These are phyloP conservation scores for Trapa bicornis DNA, from an alignment of 345 rosid genomes.

Conservation along the genomic window DNA sequence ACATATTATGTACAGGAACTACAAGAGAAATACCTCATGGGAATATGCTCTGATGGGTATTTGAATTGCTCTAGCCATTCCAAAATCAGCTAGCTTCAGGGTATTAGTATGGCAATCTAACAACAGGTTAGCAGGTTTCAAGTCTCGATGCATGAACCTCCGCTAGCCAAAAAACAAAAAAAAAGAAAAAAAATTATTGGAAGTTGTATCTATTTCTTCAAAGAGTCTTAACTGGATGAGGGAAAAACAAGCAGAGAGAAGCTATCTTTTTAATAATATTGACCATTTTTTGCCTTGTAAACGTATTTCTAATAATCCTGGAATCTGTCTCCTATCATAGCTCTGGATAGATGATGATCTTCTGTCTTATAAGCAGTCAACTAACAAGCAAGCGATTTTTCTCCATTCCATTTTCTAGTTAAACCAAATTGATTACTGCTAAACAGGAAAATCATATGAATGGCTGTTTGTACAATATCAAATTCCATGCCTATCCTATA, in stretches of 20 bases:
- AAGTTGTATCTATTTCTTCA: neutral
- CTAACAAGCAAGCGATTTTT: no score
- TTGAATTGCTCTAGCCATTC: constrained; percentile 33
- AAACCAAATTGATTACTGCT: no score
- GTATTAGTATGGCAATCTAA: constrained; percentile 30
- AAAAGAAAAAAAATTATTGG: neutral
- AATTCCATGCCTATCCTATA: no score
- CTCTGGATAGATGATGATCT: no score
- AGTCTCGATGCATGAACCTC: constrained; percentile 60
- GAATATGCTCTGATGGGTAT: constrained; percentile 26
- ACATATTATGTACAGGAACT: neutral
- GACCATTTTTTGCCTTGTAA: no score
- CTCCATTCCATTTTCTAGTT: no score
- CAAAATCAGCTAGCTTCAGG: constrained; percentile 48
- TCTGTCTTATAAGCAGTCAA: no score
- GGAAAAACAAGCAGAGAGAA: neutral
- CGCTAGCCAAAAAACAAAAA: constrained; percentile 19
- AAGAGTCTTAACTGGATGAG: neutral
- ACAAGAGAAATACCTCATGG: constrained; percentile 19
- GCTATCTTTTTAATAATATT: no score
- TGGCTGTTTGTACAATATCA: no score
- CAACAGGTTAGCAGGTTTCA: constrained; percentile 40
- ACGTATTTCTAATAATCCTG: no score
- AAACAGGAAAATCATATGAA: no score
- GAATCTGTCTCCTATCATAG: no score